A percentile compares a stretch with the other conserved stretches of the same genome.
phyloP scores from a whole-genome alignment of 345 rosid genomes.

The Eucalyptus albens region DNA sequence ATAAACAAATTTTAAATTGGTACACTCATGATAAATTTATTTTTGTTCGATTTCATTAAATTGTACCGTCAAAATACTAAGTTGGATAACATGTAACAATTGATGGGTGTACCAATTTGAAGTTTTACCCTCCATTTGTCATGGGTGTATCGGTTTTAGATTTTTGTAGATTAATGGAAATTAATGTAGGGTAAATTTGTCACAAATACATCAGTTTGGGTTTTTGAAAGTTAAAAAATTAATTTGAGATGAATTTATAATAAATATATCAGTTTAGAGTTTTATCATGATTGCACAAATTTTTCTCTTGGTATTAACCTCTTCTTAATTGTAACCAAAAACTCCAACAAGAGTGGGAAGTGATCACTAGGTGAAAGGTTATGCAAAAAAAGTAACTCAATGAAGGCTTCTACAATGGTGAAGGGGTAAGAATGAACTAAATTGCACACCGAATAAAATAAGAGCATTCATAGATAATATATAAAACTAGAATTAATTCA shows the following conservation, averaged over 20 bases:
- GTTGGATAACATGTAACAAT: fast-evolving
- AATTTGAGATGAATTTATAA: no score
- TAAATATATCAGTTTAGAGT: no score
- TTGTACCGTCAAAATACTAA: fast-evolving
- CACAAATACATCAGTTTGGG: no score
- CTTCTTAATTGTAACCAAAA: no score
- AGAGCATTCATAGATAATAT: neutral
- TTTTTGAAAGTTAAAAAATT: no score
- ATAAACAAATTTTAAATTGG: fast-evolving
- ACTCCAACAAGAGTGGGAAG: neutral
- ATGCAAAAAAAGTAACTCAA: neutral
- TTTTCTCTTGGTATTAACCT: no score
- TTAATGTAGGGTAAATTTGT: fast-evolving
- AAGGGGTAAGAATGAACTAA: no score
- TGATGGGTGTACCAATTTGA: fast-evolving
- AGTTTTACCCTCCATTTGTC: no score
- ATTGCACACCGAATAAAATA: no score
- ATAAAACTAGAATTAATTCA: no score
- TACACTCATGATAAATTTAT: fast-evolving
- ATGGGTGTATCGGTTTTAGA: fast-evolving
- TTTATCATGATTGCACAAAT: no score
- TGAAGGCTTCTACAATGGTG: neutral
- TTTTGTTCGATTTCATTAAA: fast-evolving
- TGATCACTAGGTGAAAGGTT: neutral
- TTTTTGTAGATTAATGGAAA: fast-evolving